Evolutionary conservation across 768 basidiomycete species (phyloP).

Genomic region (Termitomyces sp.): DNA sequence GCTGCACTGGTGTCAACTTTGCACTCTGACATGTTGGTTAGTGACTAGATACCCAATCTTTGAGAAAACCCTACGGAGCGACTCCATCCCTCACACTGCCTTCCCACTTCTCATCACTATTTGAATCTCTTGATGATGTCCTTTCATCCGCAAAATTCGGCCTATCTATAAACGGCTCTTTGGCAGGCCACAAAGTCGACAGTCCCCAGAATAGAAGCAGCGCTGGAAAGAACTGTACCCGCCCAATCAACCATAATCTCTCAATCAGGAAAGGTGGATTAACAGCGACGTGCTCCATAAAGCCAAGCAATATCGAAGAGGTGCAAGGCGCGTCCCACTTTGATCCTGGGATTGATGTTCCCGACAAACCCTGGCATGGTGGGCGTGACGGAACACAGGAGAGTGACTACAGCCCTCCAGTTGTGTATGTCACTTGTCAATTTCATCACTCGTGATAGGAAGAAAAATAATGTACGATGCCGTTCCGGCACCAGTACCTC

Average conservation of each 20-base stretch:
- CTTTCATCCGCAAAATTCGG: constrained; percentile 26
- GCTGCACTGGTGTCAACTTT: too few species aligned
- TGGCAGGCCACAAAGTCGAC: constrained; percentile 36
- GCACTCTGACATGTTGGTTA: too few species aligned
- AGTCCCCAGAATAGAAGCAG: constrained; percentile 30
- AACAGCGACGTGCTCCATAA: constrained; percentile 54
- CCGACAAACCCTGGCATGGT: constrained; percentile 75
- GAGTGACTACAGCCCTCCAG: constrained; percentile 72
- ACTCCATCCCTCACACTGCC: background rate
- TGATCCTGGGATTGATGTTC: constrained; percentile 63
- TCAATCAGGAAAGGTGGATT: background rate
- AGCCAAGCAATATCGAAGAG: constrained; percentile 76
- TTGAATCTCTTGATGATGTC: background rate
- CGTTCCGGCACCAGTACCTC: constrained; percentile 72
- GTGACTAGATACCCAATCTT: too few species aligned
- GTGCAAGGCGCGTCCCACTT: constrained; percentile 51
- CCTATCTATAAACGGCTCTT: constrained; percentile 36
- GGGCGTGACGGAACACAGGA: constrained; percentile 65
- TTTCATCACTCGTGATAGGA: background rate
- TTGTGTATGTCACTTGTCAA: constrained; percentile 45
- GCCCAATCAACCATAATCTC: background rate
- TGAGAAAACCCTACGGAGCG: background rate
- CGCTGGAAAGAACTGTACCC: constrained; percentile 34
- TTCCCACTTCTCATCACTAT: background rate
- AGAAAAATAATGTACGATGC: constrained; percentile 53